Evolutionary conservation across 1,139 yeast species (phyloP).

Genomic region (Saccharomyces hybrid): DNA sequence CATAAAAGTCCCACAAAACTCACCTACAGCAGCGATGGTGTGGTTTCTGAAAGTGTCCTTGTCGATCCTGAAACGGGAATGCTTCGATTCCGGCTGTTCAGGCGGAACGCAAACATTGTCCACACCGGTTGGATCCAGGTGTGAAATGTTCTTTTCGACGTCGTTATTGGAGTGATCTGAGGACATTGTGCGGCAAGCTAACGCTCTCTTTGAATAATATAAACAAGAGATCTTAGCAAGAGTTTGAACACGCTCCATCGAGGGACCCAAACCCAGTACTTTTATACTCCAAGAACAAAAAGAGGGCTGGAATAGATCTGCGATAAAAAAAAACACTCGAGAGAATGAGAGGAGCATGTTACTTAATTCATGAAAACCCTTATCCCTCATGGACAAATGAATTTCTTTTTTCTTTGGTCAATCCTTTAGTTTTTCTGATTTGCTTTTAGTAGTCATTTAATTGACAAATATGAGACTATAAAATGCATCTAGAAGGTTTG

Average conservation of each 20-base stretch:
- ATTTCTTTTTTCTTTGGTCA: neutral
- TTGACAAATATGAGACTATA: too few species aligned
- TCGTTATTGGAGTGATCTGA: slow-evolving; percentile 29
- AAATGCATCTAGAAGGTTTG: neutral
- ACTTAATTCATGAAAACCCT: neutral
- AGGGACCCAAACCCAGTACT: neutral
- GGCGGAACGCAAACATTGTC: neutral
- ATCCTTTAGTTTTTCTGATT: neutral
- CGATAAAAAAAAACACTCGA: neutral
- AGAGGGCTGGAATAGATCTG: neutral
- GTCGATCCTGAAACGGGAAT: slow-evolving; percentile 3
- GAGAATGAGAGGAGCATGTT: neutral
- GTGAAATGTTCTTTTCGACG: neutral
- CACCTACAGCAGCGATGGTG: slow-evolving; percentile 48
- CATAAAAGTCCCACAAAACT: slow-evolving; percentile 76
- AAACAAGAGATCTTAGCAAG: neutral
- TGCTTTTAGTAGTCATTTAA: neutral
- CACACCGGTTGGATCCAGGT: neutral
- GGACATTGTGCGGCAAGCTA: neutral
- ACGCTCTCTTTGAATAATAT: too few species aligned
- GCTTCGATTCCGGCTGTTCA: neutral
- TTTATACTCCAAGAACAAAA: neutral
- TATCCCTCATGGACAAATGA: neutral
- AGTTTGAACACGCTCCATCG: neutral
- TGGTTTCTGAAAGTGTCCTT: slow-evolving; percentile 42